Evolutionary conservation across 768 basidiomycete species (phyloP).

Genomic region (Calocera cornea): DNA sequence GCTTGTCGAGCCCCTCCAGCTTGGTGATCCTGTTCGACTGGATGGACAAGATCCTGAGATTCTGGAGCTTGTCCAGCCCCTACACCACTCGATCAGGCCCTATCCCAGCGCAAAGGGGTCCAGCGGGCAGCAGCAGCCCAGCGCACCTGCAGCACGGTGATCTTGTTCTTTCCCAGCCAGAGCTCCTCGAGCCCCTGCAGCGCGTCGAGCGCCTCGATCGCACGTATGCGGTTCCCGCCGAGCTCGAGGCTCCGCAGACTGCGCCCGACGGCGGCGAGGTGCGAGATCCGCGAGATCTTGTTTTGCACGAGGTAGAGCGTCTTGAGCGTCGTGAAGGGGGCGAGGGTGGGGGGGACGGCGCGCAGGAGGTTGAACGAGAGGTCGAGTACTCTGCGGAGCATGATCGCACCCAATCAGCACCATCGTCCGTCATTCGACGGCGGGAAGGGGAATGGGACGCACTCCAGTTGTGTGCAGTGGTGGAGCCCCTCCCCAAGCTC

Average conservation of each 20-base stretch:
- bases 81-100: too few species aligned
- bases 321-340: slow-evolving; percentile 44
- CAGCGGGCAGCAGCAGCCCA: not conserved
- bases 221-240: slow-evolving; percentile 87
- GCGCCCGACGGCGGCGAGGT: slow-evolving; percentile 40
- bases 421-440: too few species aligned
- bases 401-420: slow-evolving; percentile 24
- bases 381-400: slow-evolving; percentile 53
- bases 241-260: slow-evolving; percentile 75
- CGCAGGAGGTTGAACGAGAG: slow-evolving; percentile 88
- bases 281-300: slow-evolving; percentile 67
- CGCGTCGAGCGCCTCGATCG: slow-evolving; percentile 72
- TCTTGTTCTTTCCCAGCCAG: slow-evolving; percentile 98
- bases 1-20: slow-evolving; percentile 62
- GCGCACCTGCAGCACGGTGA: slow-evolving; percentile 68
- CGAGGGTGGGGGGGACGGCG: slow-evolving; percentile 48
- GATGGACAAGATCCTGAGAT: slow-evolving; percentile 72
- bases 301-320: slow-evolving; percentile 95
- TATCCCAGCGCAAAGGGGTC: too few species aligned
- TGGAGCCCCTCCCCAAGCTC: slow-evolving; percentile 51
- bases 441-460: slow-evolving; percentile 11
- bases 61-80: slow-evolving; percentile 57
- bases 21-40: slow-evolving; percentile 89
- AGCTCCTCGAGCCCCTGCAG: slow-evolving; percentile 78
- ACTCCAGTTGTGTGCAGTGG: slow-evolving; percentile 26